These are phyloP conservation scores for Spizellomyces sp. DNA, from an alignment of 192 early-diverging fungal species.

Conservation along the genomic window DNA sequence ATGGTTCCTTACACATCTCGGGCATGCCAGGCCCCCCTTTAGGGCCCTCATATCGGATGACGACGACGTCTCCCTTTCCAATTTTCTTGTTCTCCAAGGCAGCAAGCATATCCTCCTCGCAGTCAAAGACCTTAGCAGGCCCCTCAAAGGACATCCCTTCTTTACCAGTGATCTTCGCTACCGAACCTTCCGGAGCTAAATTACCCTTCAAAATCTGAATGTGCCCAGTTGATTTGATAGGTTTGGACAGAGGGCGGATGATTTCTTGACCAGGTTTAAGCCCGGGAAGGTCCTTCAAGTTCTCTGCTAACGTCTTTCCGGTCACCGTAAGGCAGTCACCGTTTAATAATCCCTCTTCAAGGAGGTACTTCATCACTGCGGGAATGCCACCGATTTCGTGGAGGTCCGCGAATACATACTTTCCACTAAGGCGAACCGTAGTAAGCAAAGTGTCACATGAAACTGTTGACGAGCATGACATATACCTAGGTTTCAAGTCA, in stretches of 20 bases:
- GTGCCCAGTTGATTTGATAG: slow-evolving; percentile 95
- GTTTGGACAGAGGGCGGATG: slow-evolving; percentile 76
- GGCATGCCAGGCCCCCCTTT: slow-evolving; percentile 99
- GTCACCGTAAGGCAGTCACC: slow-evolving; percentile 94
- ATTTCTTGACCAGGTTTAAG: slow-evolving; percentile 83
- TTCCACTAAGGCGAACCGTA: slow-evolving; percentile 63
- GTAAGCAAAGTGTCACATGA: not conserved
- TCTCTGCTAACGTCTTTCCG: slow-evolving; percentile 95
- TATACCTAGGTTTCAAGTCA: slow-evolving; percentile 87
- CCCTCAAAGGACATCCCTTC: slow-evolving; percentile 92
- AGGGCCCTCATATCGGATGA: slow-evolving; percentile 98
- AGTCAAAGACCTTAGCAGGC: slow-evolving; percentile 87
- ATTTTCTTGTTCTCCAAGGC: slow-evolving; percentile 89
- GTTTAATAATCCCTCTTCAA: slow-evolving; percentile 81
- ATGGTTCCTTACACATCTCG: slow-evolving; percentile 79
- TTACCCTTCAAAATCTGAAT: slow-evolving; percentile 94
- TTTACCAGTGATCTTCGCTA: slow-evolving; percentile 99
- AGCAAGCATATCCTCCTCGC: slow-evolving; percentile 88
- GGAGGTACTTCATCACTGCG: slow-evolving; percentile 90
- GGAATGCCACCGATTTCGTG: slow-evolving; percentile 93
- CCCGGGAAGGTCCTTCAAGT: slow-evolving; percentile 76
- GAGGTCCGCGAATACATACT: slow-evolving; percentile 98
- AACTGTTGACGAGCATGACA: not conserved
- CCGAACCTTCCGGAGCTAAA: slow-evolving; percentile 92
- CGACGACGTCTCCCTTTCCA: slow-evolving; percentile 86